Evolutionary conservation across 176 grass and related monocot genomes (phyloP).

Genomic region (Elymus sibiricus): DNA sequence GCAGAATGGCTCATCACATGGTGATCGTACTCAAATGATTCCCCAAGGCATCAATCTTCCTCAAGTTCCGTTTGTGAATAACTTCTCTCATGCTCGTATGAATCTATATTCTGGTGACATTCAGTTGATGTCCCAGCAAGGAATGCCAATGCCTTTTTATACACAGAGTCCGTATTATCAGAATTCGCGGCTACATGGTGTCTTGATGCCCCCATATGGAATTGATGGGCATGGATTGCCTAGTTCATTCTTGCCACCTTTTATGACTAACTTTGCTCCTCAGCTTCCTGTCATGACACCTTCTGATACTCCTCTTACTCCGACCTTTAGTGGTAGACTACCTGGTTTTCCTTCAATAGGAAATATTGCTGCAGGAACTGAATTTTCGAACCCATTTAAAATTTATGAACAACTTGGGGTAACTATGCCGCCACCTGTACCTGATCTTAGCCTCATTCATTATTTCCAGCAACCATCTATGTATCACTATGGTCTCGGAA

Average conservation of each 20-base stretch:
- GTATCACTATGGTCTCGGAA: conserved; percentile 46
- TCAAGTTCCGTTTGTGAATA: conserved; percentile 32
- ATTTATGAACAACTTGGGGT: conserved; percentile 62
- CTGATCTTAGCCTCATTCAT: conserved; percentile 54
- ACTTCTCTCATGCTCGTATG: conserved; percentile 46
- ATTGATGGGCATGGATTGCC: conserved; percentile 46
- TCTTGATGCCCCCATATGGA: conserved; percentile 46
- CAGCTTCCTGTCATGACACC: conserved; percentile 36
- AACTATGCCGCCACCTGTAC: conserved; percentile 46
- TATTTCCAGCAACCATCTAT: conserved; percentile 55
- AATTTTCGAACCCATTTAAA: conserved; percentile 57
- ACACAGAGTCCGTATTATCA: conserved; percentile 48
- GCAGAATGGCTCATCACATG: conserved; percentile 20
- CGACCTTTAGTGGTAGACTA: conserved; percentile 51
- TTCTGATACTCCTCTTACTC: conserved; percentile 47
- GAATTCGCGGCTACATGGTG: conserved; percentile 45
- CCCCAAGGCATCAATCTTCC: conserved; percentile 42
- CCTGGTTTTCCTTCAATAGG: conserved; percentile 34
- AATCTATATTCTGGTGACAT: conserved; percentile 46
- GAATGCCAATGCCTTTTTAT: conserved; percentile 56
- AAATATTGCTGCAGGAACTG: conserved; percentile 43
- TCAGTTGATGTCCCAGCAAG: conserved; percentile 38
- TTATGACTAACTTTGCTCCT: conserved; percentile 3
- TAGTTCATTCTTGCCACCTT: conserved; percentile 51
- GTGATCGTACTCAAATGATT: conserved; percentile 33